phyloP scores from a whole-genome alignment of 2,329 filamentous ascomycete species.

The Penicillium hesseltinei region DNA sequence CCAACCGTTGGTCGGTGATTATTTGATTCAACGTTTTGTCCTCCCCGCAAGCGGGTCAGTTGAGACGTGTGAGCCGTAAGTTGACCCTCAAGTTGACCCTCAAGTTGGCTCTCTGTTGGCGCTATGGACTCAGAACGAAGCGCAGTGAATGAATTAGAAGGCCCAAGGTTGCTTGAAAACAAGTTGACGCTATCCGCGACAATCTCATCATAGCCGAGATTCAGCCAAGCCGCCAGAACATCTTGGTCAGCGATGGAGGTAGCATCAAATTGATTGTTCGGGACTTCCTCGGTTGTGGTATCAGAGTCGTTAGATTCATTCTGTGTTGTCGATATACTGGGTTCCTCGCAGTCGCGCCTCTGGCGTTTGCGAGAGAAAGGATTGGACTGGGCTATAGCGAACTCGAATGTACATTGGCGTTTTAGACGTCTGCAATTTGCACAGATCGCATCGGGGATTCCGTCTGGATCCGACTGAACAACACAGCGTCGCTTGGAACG shows the following conservation, averaged over 20 bases:
- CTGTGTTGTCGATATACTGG: not conserved
- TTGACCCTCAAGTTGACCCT: not conserved
- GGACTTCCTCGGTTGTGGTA: too few relatives aligned
- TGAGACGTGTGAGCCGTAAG: not conserved
- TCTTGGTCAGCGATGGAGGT: not conserved
- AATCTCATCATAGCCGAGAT: constrained; percentile 7
- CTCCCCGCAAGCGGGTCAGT: not conserved
- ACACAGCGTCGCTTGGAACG: constrained; percentile 28
- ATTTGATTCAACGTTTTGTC: not conserved
- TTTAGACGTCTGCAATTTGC: constrained; percentile 21
- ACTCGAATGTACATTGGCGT: constrained; percentile 24
- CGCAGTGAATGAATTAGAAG: not conserved
- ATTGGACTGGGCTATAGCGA: constrained; percentile 10
- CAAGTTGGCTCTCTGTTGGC: not conserved
- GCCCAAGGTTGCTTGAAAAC: not conserved
- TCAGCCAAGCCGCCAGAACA: constrained; percentile 12
- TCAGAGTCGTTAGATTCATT: not conserved
- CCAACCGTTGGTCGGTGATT: not conserved
- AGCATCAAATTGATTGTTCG: not conserved
- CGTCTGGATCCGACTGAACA: constrained; percentile 6
- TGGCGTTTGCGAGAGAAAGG: constrained; percentile 3
- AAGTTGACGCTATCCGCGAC: not conserved
- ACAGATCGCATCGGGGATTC: constrained; percentile 5
- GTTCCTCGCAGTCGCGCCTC: not conserved
- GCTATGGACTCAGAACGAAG: not conserved